Evolutionary conservation across 106 monocot genomes (phyloP).

Genomic region (Hemerocallis citrina): DNA sequence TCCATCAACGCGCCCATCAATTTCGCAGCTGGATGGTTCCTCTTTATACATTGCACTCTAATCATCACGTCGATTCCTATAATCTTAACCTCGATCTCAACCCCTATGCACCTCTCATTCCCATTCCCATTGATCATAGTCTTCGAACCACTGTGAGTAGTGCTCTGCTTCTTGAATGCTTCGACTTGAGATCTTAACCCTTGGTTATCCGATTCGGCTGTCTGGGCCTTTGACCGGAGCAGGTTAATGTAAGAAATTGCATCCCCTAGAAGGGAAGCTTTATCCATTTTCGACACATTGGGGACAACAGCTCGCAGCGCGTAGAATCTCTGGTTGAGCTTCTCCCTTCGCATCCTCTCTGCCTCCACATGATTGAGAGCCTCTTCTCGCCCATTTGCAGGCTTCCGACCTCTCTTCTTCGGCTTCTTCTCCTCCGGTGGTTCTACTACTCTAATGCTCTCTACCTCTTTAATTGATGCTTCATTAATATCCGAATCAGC

Average conservation of each 20-base stretch:
- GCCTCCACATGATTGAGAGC: slow-evolving; percentile 93
- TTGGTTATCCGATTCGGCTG: slow-evolving; percentile 43
- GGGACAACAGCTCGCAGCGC: slow-evolving; percentile 89
- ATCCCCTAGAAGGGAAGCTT: slow-evolving; percentile 83
- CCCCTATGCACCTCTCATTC: slow-evolving; percentile 21
- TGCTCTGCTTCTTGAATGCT: slow-evolving; percentile 28
- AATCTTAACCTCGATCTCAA: slow-evolving; percentile 63
- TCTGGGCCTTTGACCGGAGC: slow-evolving; percentile 33
- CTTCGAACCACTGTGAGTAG: slow-evolving; percentile 3
- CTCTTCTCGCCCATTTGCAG: slow-evolving; percentile 85
- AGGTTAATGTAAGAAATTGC: slow-evolving; percentile 85
- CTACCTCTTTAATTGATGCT: too few species aligned
- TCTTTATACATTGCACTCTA: slow-evolving; percentile 36
- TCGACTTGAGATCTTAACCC: slow-evolving; percentile 26
- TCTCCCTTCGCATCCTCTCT: slow-evolving; percentile 82
- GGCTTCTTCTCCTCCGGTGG: slow-evolving; percentile 65
- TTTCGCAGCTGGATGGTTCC: slow-evolving; percentile 55
- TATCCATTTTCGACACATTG: slow-evolving; percentile 97
- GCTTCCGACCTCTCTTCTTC: slow-evolving; percentile 74
- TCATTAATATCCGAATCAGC: slow-evolving; percentile 77
- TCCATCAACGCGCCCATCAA: slow-evolving; percentile 48
- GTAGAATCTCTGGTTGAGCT: slow-evolving; percentile 95
- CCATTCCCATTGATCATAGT: background rate
- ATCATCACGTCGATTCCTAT: slow-evolving; percentile 55
- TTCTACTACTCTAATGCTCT: slow-evolving; percentile 35